A percentile compares a stretch with the other conserved stretches of the same genome.
phyloP scores from a whole-genome alignment of 345 rosid species.

The Passiflora organensis region DNA sequence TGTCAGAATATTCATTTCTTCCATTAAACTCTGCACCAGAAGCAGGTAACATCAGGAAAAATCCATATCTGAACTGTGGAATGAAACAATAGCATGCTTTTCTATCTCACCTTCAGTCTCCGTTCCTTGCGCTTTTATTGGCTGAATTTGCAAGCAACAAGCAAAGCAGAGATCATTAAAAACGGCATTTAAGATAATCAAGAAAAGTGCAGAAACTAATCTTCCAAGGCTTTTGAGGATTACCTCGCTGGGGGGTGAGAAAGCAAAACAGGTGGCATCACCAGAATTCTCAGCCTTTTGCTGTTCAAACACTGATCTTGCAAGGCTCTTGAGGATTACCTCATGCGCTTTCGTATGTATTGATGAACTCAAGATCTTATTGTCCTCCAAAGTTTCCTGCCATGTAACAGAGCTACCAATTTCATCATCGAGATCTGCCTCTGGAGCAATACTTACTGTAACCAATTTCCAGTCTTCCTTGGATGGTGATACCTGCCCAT shows the following conservation, averaged over 20 bases:
- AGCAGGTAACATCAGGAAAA: conserved; percentile 15
- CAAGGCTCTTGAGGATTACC: conserved; percentile 29
- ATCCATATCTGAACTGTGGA: conserved; percentile 2
- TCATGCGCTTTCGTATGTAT: conserved; percentile 23
- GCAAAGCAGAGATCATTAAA: neutral
- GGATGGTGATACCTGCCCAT: conserved; percentile 19
- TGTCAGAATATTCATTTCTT: conserved; percentile 19
- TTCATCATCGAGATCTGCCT: conserved; percentile 17
- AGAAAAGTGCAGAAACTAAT: no score
- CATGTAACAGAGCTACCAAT: conserved; percentile 1
- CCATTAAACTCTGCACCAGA: conserved; percentile 29
- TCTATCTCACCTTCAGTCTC: conserved; percentile 35
- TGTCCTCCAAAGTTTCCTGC: conserved; percentile 14
- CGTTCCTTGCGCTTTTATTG: conserved; percentile 6
- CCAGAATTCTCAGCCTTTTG: conserved; percentile 15
- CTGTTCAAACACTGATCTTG: conserved; percentile 32
- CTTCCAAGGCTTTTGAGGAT: no score
- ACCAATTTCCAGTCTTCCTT: conserved; percentile 31
- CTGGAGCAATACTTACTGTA: conserved; percentile 16
- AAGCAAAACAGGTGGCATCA: conserved; percentile 14
- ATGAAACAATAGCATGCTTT: neutral
- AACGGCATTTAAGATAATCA: no score
- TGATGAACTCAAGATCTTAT: conserved; percentile 5
- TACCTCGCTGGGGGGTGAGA: conserved; percentile 17
- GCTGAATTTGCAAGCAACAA: conserved; percentile 21